phyloP scores from a whole-genome alignment of 257 asterid species.

The Lycium ferocissimum region DNA sequence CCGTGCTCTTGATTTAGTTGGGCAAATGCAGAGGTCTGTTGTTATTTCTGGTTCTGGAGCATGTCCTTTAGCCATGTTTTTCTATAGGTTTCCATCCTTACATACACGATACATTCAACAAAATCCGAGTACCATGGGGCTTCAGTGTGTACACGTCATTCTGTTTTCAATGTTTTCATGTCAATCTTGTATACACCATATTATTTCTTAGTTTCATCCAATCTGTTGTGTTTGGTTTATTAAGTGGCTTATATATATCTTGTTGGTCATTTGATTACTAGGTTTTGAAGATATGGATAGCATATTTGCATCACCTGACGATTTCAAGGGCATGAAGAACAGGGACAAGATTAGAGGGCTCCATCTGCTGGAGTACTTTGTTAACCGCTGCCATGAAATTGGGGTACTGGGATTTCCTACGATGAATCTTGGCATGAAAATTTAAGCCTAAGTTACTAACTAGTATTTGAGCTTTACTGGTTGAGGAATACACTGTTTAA shows the following conservation, averaged over 20 bases:
- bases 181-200: neutral
- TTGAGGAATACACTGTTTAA: conserved; percentile 8
- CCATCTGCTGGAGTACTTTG: conserved; percentile 87
- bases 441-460: conserved; percentile 6
- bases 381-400: conserved; percentile 73
- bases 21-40: neutral
- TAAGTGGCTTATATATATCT: conserved; percentile 16
- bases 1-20: neutral
- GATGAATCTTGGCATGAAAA: conserved; percentile 2
- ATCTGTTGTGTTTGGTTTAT: neutral
- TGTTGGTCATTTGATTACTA: conserved; percentile 34
- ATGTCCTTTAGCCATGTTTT: neutral
- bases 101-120: neutral
- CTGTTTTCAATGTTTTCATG: neutral
- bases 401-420: conserved; percentile 57
- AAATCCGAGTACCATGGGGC: neutral
- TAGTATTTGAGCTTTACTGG: conserved; percentile 21
- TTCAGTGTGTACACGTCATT: conserved; percentile 9
- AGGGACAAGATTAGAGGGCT: conserved; percentile 68
- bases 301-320: conserved; percentile 74
- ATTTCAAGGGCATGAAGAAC: conserved; percentile 60
- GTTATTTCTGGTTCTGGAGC: neutral
- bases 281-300: conserved; percentile 89
- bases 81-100: neutral
- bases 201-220: neutral